phyloP scores from a whole-genome alignment of 139 green algal genomes.

The Mesotaenium endlicherianum region DNA sequence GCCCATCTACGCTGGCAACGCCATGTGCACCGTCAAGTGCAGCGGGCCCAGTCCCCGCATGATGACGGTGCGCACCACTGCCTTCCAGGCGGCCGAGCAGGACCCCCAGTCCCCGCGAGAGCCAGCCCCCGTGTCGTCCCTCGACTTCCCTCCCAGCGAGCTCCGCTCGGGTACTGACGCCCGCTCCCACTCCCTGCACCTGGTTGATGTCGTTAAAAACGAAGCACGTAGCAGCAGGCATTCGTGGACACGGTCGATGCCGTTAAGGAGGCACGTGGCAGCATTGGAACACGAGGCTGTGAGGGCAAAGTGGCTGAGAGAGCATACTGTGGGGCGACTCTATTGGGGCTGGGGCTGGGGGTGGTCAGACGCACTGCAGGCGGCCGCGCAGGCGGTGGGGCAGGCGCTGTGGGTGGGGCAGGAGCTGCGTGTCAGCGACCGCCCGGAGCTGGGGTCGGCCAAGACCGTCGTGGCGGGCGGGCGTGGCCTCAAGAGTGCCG shows the following conservation, averaged over 20 bases:
- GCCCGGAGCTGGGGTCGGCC: conserved; percentile 76
- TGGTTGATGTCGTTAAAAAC: no score
- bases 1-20: conserved; percentile 87
- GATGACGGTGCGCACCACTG: conserved; percentile 74
- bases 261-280: no score
- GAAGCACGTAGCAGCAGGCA: no score
- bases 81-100: conserved; percentile 60
- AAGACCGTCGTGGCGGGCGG: conserved; percentile 63
- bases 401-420: conserved; percentile 59
- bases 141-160: not conserved
- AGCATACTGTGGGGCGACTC: no score
- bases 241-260: no score
- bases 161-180: not conserved
- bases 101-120: not conserved
- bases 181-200: no score
- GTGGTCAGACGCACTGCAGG: not conserved
- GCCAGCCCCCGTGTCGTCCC: not conserved
- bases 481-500: conserved; percentile 78
- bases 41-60: conserved; percentile 49
- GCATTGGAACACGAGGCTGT: no score
- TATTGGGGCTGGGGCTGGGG: no score
- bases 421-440: conserved; percentile 58
- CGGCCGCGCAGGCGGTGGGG: not conserved
- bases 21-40: conserved; percentile 70
- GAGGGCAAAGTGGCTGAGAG: no score